Percentiles rank a stretch among this genome's conserved stretches.
These are phyloP conservation scores for Diplosphaera chodatii DNA, from an alignment of 139 green algal genomes.

Conservation along the genomic window DNA sequence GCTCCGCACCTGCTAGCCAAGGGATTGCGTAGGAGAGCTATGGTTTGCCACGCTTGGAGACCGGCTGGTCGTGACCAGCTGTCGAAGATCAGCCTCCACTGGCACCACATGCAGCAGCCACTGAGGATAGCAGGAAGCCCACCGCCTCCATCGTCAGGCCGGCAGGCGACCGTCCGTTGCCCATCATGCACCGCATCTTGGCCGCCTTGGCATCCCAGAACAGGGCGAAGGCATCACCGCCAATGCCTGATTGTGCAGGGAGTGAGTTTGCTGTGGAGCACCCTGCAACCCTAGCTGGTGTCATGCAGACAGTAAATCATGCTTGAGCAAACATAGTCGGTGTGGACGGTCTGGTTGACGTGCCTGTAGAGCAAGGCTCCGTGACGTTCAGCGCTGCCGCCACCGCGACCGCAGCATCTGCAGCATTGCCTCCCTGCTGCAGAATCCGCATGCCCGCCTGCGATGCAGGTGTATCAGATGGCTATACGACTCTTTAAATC, in stretches of 20 bases:
- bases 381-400: conserved; percentile 60
- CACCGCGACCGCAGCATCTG: conserved; percentile 66
- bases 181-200: conserved; percentile 44
- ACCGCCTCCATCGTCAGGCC: conserved; percentile 40
- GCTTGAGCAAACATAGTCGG: neutral
- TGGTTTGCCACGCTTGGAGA: no score
- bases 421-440: conserved; percentile 60
- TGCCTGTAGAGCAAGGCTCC: conserved; percentile 61
- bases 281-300: no score
- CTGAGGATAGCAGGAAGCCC: neutral
- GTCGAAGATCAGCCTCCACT: neutral
- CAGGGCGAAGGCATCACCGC: conserved; percentile 63
- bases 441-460: conserved; percentile 52
- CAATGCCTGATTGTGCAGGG: conserved; percentile 35
- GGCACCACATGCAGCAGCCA: neutral
- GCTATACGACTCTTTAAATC: no score
- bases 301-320: no score
- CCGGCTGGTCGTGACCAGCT: no score
- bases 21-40: neutral
- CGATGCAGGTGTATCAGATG: no score
- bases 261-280: neutral
- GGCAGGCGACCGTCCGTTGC: conserved; percentile 37
- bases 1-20: conserved; percentile 5
- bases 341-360: neutral
- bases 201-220: conserved; percentile 43